A percentile compares a stretch with the other conserved stretches of the same genome.
phyloP scores from a whole-genome alignment of 2,329 filamentous ascomycete species.

The Fusarium pseudocircinatum region DNA sequence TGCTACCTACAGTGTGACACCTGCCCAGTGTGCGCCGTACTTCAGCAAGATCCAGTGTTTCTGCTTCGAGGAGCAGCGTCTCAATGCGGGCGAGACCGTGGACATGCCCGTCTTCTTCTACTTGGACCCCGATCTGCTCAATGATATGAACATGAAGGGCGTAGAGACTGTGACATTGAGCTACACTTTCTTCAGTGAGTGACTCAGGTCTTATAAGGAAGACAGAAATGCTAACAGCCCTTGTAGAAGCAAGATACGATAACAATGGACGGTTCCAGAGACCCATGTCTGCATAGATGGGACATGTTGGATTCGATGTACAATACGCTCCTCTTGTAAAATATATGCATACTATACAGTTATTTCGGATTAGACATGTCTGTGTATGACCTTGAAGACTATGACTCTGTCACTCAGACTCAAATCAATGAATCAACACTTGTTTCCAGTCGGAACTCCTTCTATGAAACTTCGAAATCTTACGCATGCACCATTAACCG shows the following conservation, averaged over 20 bases:
- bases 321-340: slow-evolving; percentile 32
- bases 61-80: slow-evolving; percentile 95
- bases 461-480: no score
- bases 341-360: slow-evolving; percentile 18
- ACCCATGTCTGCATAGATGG: slow-evolving; percentile 45
- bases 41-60: slow-evolving; percentile 99
- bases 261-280: slow-evolving; percentile 57
- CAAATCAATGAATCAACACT: not conserved
- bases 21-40: slow-evolving; percentile 93
- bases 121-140: slow-evolving; percentile 93
- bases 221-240: slow-evolving; percentile 47
- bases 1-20: slow-evolving; percentile 96
- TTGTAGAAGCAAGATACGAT: slow-evolving; percentile 57
- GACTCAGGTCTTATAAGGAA: not conserved
- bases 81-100: slow-evolving; percentile 95
- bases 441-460: no score
- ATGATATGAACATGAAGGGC: slow-evolving; percentile 90
- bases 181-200: slow-evolving; percentile 98
- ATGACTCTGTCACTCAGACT: not conserved
- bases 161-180: slow-evolving; percentile 95
- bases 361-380: not conserved
- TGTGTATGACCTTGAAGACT: not conserved
- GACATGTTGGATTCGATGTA: slow-evolving; percentile 26
- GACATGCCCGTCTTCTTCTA: slow-evolving; percentile 99
- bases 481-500: not conserved